Evolutionary conservation across 176 grass and related monocot genomes (phyloP).

Genomic region (Carex littledalei): DNA sequence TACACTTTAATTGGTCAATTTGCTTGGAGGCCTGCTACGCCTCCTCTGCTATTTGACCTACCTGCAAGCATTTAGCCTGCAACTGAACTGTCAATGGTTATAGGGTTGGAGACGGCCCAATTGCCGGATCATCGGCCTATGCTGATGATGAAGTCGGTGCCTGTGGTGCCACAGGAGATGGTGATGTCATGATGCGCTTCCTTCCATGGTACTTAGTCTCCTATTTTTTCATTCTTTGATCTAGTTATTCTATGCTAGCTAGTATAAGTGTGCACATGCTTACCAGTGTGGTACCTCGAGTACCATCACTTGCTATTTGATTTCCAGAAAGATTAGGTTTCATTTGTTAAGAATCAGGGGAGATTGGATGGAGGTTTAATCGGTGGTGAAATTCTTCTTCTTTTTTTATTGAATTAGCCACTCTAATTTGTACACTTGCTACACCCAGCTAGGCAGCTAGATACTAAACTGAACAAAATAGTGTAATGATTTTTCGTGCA

Average conservation of each 20-base stretch:
- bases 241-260: not conserved
- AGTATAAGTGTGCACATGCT: not conserved
- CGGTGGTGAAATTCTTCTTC: not conserved
- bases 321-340: not conserved
- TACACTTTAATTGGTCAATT: not conserved
- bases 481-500: not conserved
- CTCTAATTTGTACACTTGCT: not conserved
- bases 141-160: conserved; percentile 81
- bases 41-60: not conserved
- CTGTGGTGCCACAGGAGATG: conserved; percentile 89
- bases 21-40: not conserved
- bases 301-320: not conserved
- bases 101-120: conserved; percentile 94
- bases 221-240: not conserved
- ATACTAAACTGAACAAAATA: not conserved
- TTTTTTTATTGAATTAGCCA: not conserved
- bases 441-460: not conserved
- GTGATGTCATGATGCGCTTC: conserved; percentile 98
- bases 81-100: conserved; percentile 13
- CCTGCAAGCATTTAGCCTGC: not conserved
- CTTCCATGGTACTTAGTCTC: conserved; percentile 64
- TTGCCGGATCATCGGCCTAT: conserved; percentile 81
- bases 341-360: not conserved
- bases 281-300: not conserved
- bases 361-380: not conserved